Percentiles rank a stretch among this genome's conserved stretches.
Evolutionary conservation across 176 grass and related monocot genomes (phyloP).

Genomic region (Pharus latifolius): DNA sequence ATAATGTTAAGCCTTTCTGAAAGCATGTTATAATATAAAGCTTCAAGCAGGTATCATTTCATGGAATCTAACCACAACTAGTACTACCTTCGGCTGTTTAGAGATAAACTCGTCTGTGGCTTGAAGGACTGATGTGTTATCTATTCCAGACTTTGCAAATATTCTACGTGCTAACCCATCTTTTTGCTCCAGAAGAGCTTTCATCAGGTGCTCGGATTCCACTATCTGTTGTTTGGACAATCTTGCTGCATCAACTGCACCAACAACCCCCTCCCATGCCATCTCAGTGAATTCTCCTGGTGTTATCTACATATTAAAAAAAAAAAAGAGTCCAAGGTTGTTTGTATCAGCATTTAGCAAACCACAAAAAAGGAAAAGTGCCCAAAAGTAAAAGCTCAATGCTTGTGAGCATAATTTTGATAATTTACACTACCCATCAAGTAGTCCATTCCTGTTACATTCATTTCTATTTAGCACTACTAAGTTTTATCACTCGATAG

Average conservation of each 20-base stretch:
- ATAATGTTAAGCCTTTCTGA: too few relatives aligned
- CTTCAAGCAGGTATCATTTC: background rate
- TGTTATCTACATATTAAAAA: slow-evolving; percentile 32
- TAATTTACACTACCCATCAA: background rate
- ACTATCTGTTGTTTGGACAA: slow-evolving; percentile 72
- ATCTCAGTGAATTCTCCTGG: slow-evolving; percentile 70
- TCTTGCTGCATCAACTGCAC: slow-evolving; percentile 69
- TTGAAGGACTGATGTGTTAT: slow-evolving; percentile 71
- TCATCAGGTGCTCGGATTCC: slow-evolving; percentile 89
- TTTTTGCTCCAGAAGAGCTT: slow-evolving; percentile 91
- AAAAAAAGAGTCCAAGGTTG: background rate
- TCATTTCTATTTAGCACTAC: too few relatives aligned
- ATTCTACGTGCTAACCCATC: slow-evolving; percentile 90
- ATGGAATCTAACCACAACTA: background rate
- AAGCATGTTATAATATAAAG: background rate
- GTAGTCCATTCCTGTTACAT: too few relatives aligned
- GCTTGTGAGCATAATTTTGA: background rate
- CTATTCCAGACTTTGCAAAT: slow-evolving; percentile 74
- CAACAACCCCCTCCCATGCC: slow-evolving; percentile 74
- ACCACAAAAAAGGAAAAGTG: background rate
- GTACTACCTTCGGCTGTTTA: slow-evolving; percentile 61
- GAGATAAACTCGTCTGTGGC: slow-evolving; percentile 77
- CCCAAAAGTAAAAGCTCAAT: background rate
- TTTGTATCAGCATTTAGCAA: background rate
- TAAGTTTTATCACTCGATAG: too few relatives aligned